Evolutionary conservation across 2,329 filamentous ascomycete genomes (phyloP).

Genomic region (Hypoxylon sp.): DNA sequence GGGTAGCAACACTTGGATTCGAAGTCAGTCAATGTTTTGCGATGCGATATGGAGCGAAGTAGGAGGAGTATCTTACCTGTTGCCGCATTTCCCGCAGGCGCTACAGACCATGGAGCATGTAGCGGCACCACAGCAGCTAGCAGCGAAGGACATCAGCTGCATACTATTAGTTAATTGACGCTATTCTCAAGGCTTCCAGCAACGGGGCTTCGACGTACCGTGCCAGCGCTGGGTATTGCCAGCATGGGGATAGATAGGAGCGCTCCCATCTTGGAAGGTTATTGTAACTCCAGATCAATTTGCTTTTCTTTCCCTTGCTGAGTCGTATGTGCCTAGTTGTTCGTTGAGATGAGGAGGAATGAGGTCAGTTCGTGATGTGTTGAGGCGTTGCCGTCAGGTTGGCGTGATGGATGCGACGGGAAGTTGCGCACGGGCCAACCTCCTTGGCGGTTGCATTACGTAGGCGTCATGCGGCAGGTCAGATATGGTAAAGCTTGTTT

Average conservation of each 20-base stretch:
- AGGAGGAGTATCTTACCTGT: conserved; percentile 72
- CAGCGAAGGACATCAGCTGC: conserved; percentile 82
- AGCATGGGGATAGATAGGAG: conserved; percentile 90
- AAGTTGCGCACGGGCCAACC: conserved; percentile 32
- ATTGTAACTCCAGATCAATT: conserved; percentile 9
- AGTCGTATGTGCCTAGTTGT: conserved; percentile 1
- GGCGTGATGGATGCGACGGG: conserved; percentile 31
- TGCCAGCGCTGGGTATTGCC: conserved; percentile 86
- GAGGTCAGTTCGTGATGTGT: conserved; percentile 18
- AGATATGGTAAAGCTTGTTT: conserved; percentile 8
- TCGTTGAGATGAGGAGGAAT: conserved; percentile 16
- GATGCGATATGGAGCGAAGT: background rate
- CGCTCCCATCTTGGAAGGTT: conserved; percentile 79
- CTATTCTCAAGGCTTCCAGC: conserved; percentile 14
- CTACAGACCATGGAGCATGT: conserved; percentile 97
- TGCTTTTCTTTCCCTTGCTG: conserved; percentile 11
- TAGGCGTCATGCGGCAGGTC: conserved; percentile 28
- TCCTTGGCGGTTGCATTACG: conserved; percentile 29
- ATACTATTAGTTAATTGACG: conserved; percentile 37
- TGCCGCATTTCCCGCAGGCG: conserved; percentile 96
- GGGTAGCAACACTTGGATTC: conserved; percentile 83
- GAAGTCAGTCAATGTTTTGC: conserved; percentile 32
- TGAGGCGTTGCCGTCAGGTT: conserved; percentile 26
- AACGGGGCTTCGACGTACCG: conserved; percentile 71
- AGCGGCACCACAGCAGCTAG: conserved; percentile 95